Evolutionary conservation across 2,329 filamentous ascomycete genomes (phyloP).

Genomic region (Calcarisporium arbuscula): DNA sequence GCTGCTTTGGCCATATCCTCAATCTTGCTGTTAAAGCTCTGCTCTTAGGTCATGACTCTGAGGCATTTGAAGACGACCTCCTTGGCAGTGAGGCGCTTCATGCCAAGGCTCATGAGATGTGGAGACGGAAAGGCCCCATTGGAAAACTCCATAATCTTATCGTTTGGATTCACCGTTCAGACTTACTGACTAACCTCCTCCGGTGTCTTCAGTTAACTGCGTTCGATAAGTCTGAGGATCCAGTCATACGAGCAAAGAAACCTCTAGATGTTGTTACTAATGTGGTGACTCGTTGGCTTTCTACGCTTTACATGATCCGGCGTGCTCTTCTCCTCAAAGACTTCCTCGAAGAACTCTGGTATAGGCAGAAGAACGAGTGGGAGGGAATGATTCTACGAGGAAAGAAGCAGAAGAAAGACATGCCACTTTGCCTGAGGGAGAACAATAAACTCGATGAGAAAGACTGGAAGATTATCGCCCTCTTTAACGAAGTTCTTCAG

Average conservation of each 20-base stretch:
- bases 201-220: no score
- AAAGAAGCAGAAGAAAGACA: not conserved
- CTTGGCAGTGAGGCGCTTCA: not conserved
- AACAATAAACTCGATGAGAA: constrained; percentile 1
- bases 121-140: not conserved
- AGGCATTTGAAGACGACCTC: constrained; percentile 1
- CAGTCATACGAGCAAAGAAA: no score
- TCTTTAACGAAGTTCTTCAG: not conserved
- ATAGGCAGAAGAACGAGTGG: constrained; percentile 1
- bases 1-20: constrained; percentile 5
- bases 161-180: constrained; percentile 1
- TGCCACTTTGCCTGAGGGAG: constrained; percentile 1
- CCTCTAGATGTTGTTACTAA: constrained; percentile 1
- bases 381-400: not conserved
- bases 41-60: constrained; percentile 6
- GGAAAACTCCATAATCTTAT: constrained; percentile 3
- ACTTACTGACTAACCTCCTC: no score
- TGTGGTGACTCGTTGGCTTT: constrained; percentile 1
- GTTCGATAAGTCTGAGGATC: no score
- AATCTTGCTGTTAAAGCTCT: constrained; percentile 6
- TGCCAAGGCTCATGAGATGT: no score
- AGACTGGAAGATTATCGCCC: not conserved
- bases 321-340: not conserved
- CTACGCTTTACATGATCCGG: constrained; percentile 3
- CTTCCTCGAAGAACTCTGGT: not conserved